phyloP scores from a whole-genome alignment of 106 monocot genomes.

The Alisma plantagoaquatica region DNA sequence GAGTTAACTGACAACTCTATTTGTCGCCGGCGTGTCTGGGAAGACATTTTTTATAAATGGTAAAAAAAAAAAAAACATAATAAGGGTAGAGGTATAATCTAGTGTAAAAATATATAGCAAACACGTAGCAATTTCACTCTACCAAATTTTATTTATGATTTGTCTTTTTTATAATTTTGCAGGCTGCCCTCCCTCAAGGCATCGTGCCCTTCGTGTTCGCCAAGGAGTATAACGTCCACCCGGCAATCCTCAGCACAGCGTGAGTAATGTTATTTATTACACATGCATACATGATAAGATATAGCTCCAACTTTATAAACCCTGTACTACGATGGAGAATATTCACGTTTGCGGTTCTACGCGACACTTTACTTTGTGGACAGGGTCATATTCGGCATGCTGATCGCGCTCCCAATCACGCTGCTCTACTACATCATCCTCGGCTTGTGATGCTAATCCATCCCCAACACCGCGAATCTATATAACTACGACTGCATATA shows the following conservation, averaged over 20 bases:
- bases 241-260: slow-evolving; percentile 20
- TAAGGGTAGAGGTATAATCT: background rate
- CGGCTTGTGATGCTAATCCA: too few relatives aligned
- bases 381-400: slow-evolving; percentile 49
- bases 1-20: background rate
- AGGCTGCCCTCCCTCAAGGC: slow-evolving; percentile 21
- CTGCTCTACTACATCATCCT: slow-evolving; percentile 39
- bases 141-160: background rate
- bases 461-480: too few relatives aligned
- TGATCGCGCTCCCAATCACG: slow-evolving; percentile 41
- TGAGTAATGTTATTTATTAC: background rate
- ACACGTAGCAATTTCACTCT: background rate
- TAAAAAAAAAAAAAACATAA: background rate
- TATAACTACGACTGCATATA: too few relatives aligned
- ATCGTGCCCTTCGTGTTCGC: slow-evolving; percentile 27
- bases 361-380: background rate
- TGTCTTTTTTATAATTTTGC: background rate
- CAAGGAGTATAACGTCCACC: slow-evolving; percentile 21
- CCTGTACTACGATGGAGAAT: too few relatives aligned
- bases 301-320: background rate
- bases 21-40: too few relatives aligned
- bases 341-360: background rate
- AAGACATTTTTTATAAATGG: background rate
- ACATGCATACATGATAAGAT: too few relatives aligned
- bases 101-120: background rate